Conservation (phyloP, 352 stramenopile species). For the Pythium graminicola region DNA sequence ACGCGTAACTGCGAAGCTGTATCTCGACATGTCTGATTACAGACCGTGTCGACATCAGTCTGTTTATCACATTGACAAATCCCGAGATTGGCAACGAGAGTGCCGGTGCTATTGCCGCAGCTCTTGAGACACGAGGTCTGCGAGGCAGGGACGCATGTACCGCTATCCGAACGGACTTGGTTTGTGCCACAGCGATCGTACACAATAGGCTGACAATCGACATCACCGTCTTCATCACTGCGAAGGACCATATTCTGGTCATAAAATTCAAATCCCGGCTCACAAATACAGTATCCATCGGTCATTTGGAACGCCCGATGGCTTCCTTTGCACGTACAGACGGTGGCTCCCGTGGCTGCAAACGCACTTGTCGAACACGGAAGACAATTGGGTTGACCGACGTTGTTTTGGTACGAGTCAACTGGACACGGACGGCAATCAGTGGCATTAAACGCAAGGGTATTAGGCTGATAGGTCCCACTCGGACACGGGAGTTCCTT, state of each 20-base stretch:
- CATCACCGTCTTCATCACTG: slow-evolving; percentile 76
- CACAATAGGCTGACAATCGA: slow-evolving; percentile 90
- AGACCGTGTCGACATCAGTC: slow-evolving; percentile 67
- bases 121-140: slow-evolving; percentile 42
- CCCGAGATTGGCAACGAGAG: slow-evolving; percentile 67
- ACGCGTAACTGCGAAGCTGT: slow-evolving; percentile 39
- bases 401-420: slow-evolving; percentile 74
- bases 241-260: slow-evolving; percentile 77
- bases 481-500: slow-evolving; percentile 59
- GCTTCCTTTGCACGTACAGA: slow-evolving; percentile 79
- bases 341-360: slow-evolving; percentile 38
- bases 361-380: slow-evolving; percentile 84
- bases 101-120: slow-evolving; percentile 65
- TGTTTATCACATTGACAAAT: slow-evolving; percentile 84
- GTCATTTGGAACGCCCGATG: slow-evolving; percentile 89
- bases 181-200: slow-evolving; percentile 73
- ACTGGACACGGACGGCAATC: slow-evolving; percentile 58
- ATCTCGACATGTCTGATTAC: slow-evolving; percentile 67
- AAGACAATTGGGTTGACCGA: slow-evolving; percentile 65
- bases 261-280: slow-evolving; percentile 89
- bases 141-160: slow-evolving; percentile 48
- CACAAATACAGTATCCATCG: slow-evolving; percentile 88
- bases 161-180: slow-evolving; percentile 71
- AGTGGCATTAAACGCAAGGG: slow-evolving; percentile 33
- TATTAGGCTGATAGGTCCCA: slow-evolving; percentile 68